phyloP scores from a whole-genome alignment of 805 yeast genomes.

The Saccharomycopsis guyanensis region DNA sequence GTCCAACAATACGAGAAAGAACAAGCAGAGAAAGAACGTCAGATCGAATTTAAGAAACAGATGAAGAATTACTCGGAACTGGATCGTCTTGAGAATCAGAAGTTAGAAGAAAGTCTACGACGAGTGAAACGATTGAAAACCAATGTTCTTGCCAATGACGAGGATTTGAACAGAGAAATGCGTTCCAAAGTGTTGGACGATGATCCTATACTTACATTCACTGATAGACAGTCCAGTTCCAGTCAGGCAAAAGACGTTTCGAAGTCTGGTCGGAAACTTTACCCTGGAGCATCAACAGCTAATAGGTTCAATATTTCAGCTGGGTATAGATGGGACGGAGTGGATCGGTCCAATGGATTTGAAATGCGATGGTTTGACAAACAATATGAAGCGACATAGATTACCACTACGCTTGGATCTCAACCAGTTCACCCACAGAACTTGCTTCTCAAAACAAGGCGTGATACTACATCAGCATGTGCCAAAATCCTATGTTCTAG shows the following conservation, averaged over 20 bases:
- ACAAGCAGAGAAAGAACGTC: background rate
- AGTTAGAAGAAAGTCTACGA: background rate
- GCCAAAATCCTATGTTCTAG: too few species aligned
- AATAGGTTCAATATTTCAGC: constrained; percentile 75
- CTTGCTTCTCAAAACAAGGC: background rate
- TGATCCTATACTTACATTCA: constrained; percentile 17
- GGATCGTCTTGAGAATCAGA: background rate
- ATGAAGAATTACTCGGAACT: background rate
- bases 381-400: constrained; percentile 15
- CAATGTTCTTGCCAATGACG: constrained; percentile 12
- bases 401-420: too few species aligned
- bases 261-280: constrained; percentile 44
- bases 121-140: constrained; percentile 5
- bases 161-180: constrained; percentile 10
- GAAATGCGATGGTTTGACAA: constrained; percentile 52
- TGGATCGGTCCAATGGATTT: constrained; percentile 83
- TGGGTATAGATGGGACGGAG: constrained; percentile 88
- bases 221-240: constrained; percentile 26
- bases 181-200: constrained; percentile 11
- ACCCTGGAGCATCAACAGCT: constrained; percentile 46
- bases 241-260: constrained; percentile 20
- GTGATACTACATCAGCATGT: too few species aligned
- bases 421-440: constrained; percentile 5
- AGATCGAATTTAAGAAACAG: background rate
- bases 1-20: background rate